Evolutionary conservation across 176 grass and related monocot genomes (phyloP).

Genomic region (Tuctoria greenei): DNA sequence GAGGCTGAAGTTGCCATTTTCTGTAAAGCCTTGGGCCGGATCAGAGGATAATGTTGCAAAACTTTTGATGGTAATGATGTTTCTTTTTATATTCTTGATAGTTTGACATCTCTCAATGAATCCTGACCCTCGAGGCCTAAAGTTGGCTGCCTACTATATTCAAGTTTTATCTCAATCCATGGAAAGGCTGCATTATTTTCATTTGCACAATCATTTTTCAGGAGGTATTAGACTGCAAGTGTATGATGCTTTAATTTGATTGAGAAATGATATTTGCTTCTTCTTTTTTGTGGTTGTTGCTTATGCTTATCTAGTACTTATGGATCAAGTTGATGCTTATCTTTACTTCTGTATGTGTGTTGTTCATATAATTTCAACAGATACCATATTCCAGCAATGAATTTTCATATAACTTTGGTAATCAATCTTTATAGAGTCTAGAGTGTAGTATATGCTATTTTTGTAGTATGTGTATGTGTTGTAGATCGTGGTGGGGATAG

Average conservation of each 20-base stretch:
- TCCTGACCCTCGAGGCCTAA: conserved; percentile 7
- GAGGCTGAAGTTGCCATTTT: conserved; percentile 72
- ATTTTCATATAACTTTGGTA: too few species aligned
- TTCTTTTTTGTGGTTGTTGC: conserved; percentile 19
- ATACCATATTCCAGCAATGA: not conserved
- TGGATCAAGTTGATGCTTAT: not conserved
- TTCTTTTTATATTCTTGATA: conserved; percentile 25
- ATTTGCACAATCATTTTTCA: conserved; percentile 18
- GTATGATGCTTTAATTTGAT: conserved; percentile 11
- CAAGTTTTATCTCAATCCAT: not conserved
- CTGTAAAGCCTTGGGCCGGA: conserved; percentile 64
- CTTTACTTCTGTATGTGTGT: not conserved
- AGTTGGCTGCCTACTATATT: not conserved
- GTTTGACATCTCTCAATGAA: not conserved
- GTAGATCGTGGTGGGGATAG: too few species aligned
- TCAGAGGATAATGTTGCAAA: conserved; percentile 87
- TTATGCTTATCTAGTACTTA: conserved; percentile 6
- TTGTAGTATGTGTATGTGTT: too few species aligned
- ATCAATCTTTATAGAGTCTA: too few species aligned
- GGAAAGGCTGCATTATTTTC: not conserved
- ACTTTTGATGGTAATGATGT: conserved; percentile 80
- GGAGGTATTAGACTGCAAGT: conserved; percentile 18
- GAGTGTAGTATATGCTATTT: too few species aligned
- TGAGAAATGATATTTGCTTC: not conserved
- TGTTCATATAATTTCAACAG: not conserved